These are phyloP conservation scores for Ligustrum vulgare DNA, from an alignment of 257 asterid species.

Conservation along the genomic window DNA sequence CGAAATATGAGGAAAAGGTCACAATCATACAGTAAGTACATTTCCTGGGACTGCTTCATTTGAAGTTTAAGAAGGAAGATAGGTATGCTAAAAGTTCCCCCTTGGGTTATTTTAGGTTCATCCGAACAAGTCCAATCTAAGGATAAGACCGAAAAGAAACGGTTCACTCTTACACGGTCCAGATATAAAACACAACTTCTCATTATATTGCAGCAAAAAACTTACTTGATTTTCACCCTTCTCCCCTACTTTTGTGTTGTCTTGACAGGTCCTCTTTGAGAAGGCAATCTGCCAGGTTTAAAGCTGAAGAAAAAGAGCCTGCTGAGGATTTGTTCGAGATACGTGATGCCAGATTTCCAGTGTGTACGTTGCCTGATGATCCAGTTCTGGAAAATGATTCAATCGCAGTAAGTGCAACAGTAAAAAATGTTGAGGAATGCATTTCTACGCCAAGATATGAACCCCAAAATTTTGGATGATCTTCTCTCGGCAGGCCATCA, in stretches of 20 bases:
- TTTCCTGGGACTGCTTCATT: conserved; percentile 9
- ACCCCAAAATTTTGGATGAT: conserved; percentile 37
- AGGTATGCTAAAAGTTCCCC: neutral
- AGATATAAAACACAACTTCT: neutral
- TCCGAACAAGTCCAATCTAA: conserved; percentile 32
- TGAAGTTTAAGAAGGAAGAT: neutral
- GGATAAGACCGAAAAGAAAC: conserved; percentile 41
- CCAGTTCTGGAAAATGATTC: conserved; percentile 35
- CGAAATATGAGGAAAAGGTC: conserved; percentile 29
- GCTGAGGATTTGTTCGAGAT: conserved; percentile 26
- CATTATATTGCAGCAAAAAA: neutral
- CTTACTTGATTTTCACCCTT: neutral
- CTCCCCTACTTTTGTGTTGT: neutral
- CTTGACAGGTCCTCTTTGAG: conserved; percentile 39
- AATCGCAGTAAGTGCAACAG: conserved; percentile 17
- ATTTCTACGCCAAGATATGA: conserved; percentile 22
- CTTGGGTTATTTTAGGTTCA: conserved; percentile 27
- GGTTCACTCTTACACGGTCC: conserved; percentile 30
- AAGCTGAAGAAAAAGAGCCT: conserved; percentile 32
- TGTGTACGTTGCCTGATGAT: conserved; percentile 22
- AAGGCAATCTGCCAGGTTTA: conserved; percentile 67
- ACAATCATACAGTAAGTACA: conserved; percentile 47
- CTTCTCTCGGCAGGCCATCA: conserved; percentile 59
- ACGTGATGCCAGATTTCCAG: conserved; percentile 14
- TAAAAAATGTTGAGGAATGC: conserved; percentile 17